Base-by-base conservation (phyloP, 306 rosid genomes). In the Trichosanthes cucumerina region DNA sequence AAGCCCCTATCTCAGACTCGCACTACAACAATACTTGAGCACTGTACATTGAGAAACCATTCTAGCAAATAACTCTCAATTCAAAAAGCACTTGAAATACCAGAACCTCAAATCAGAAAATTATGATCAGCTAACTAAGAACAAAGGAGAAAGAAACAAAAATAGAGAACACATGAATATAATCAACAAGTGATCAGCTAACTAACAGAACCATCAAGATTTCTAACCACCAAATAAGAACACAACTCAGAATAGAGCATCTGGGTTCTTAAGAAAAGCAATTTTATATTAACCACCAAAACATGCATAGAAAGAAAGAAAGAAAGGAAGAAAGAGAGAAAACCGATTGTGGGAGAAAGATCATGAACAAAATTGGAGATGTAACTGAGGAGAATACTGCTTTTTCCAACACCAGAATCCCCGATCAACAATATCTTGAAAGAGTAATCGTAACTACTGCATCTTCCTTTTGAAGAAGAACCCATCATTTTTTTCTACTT, bases 381-480 rank as follows among this genome's bases (percentile, higher is more conserved):
- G 85, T 92, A 95, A 81, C 89, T 92, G 78, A 92, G 93, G 54
- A 95, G 91, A 79, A 95, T 92, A 80, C 97, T 88, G 83, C 99
- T 95, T 85, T 95, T 95, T 71, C 99, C 99, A 81, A 95, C 99
- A 62, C 97, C 97, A 83, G 97, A 95, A 83, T 95, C 99, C 71
- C 99, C 99, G 14, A 88, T 82, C 92, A 95, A 56, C 82, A 92
- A 81, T 26, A 95, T 85, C 92, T 95, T 95, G 80, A 92, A 95
- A 2, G 97, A 95, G 90, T 91, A 91, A 87, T 95, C 99, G 78
- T 79, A 84, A 82, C 75, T 90, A 78, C 78, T 68, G 76, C 53
- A 84, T 12, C 86, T 89, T 36, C 79, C 93, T 86, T 83, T 88
- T 12, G 87, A 79, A 85, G 85, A 43, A 81, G 95, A 88, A 80